Evolutionary conservation across 441 rosid species (phyloP).

Genomic region (Gossypium trilobum): DNA sequence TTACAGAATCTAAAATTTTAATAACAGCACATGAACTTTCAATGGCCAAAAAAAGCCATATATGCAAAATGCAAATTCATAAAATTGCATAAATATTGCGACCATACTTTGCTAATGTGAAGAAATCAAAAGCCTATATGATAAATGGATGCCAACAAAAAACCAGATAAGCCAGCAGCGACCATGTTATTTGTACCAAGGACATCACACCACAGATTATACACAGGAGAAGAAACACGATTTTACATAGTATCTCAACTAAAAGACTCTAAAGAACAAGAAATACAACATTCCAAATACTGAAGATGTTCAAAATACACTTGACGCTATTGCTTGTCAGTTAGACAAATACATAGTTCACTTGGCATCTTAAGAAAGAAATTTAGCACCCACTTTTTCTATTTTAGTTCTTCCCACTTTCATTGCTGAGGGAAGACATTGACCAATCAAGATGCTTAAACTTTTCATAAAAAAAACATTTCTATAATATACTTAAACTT

Average conservation of each 20-base stretch:
- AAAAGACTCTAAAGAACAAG: not conserved
- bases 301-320: not conserved
- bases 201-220: not conserved
- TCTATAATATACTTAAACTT: not conserved
- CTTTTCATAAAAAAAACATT: not conserved
- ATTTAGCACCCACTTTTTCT: not conserved
- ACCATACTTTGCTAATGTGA: not conserved
- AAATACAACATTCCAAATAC: not conserved
- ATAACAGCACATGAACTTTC: constrained; percentile 5
- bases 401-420: not conserved
- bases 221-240: not conserved
- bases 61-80: not conserved
- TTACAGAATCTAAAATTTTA: constrained; percentile 31
- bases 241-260: not conserved
- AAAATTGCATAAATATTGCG: not conserved
- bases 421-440: not conserved
- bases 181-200: not conserved
- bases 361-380: not conserved
- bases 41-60: not conserved
- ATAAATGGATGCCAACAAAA: not conserved
- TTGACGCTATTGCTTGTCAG: no score
- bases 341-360: not conserved
- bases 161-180: not conserved
- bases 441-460: not conserved
- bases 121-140: not conserved